Conservation (phyloP, 2,329 filamentous ascomycete species). For the Dothidotthia symphoricarpi region DNA sequence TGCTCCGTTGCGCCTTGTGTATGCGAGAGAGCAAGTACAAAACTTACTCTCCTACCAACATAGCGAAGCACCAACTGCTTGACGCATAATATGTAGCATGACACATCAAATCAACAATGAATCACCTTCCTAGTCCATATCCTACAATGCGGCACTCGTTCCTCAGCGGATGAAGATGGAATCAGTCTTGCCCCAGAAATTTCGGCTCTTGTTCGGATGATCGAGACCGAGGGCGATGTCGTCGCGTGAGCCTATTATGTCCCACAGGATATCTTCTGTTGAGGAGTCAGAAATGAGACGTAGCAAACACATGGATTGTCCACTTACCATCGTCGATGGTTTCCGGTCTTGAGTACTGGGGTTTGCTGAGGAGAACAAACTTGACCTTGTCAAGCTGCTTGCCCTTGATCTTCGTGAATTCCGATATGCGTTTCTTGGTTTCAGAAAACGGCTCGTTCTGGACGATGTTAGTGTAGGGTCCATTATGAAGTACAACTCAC, state of each 20-base stretch:
- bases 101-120: too few species aligned
- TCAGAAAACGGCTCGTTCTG: constrained; percentile 84
- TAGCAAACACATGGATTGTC: background rate
- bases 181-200: constrained; percentile 60
- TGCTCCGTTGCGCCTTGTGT: too few species aligned
- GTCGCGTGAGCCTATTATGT: constrained; percentile 40
- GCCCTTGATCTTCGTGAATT: constrained; percentile 90
- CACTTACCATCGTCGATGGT: constrained; percentile 86
- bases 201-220: constrained; percentile 61
- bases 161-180: constrained; percentile 60
- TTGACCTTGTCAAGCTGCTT: constrained; percentile 99
- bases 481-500: too few species aligned
- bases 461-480: constrained; percentile 18
- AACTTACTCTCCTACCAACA: too few species aligned
- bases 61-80: too few species aligned
- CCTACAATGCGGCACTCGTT: constrained; percentile 16
- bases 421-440: constrained; percentile 91
- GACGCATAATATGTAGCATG: too few species aligned
- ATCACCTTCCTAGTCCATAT: constrained; percentile 10
- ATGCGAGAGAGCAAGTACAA: too few species aligned
- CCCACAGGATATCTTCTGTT: constrained; percentile 48
- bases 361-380: constrained; percentile 71
- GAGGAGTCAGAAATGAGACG: constrained; percentile 8
- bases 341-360: constrained; percentile 70
- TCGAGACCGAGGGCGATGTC: constrained; percentile 55